Evolutionary conservation across 495 filamentous ascomycete species (phyloP), one percentile per base, ranked within the genome.

Genomic region (Aspergillus baeticus): DNA sequence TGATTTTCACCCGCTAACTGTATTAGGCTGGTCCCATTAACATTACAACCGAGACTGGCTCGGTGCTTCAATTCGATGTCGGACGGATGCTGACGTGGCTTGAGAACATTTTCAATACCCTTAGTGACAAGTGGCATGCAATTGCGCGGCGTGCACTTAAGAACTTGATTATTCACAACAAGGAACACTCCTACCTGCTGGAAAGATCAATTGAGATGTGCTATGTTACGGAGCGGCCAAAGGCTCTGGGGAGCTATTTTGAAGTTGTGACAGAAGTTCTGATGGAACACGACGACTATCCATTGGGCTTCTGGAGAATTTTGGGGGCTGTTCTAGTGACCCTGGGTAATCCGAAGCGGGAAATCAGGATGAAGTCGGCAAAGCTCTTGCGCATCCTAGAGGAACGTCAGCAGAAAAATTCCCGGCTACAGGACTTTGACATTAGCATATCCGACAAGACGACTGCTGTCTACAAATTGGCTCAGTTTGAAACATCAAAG

Each of bases 401-500:
- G 64, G 88, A 93, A 54, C 84, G 90, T 14, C 88, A 91, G 60
- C 85, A 88, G 64, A 88, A 87, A 61, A 91, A 80, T 62, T 96
- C 92, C 5, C 90, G 92, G 62, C 84, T 98, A 31, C 92, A 96
- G 64, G 95, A 98, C 68, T 95, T 96, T 46, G 95, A 98, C 63
- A 96, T 98, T 62, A 96, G 93, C 67, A 92, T 98, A 41, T 92
- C 94, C 1, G 95, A 98, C 72, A 96, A 96, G 73, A 98, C 94
- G 0, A 96, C 93, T 54, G 94, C 94, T 1, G 93, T 98, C 2
- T 98, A 97, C 70, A 98, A 97, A 70, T 81, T 92, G 15, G 94
- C 94, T 4, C 95, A 98, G 61, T 98, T 97, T 59, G 94, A 98
- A 63, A 92, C 92, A 8, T 98, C 95, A 0, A 91, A 92, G 60